Evolutionary conservation across 2,329 filamentous ascomycete genomes (phyloP), one percentile per base, ranked within the genome.

Genomic region (Cyphellophora attinorum): DNA sequence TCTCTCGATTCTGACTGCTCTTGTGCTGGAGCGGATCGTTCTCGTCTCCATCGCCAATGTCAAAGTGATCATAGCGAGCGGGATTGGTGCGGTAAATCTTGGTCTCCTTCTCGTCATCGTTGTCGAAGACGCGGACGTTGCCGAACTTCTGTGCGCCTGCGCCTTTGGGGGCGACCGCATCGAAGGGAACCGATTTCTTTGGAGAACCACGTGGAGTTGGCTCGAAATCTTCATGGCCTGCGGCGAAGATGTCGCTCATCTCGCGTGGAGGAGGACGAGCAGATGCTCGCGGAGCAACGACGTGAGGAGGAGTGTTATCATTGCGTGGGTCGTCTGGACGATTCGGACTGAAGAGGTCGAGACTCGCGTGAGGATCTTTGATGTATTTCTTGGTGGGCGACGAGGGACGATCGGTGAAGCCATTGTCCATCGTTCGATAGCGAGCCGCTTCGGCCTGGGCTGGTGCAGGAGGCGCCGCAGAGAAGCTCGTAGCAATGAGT

Each of bases 11-110:
- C 42, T 42, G 48, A 35, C 14, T 39, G 36, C 38, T 38, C 5
- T 33, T 39, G 30, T 47, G 30, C 33, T 49, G 47, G 34, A 49
- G 38, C 39, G 43, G 38, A 45, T 55, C 34, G 41, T 45, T 25
- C 38, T 48, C 38, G 17, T 42, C 23, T 42, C 47, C 37, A 62
- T 54, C 78, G 38, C 71, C 76, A 53, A 93, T 82, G 40, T 86
- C 79, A 54, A 93, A 93, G 60, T 96, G 89, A 39, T 81, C 68
- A 62, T 78, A 95, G 59, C 85, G 93, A 53, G 76, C 76, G 2
- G 83, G 74, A 56, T 91, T 74, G 5, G 82, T 79, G 51, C 80
- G 74, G 46, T 62, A 61, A 19, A 51, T 54, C 29, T 50, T 51
- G 15, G 72, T 66, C 34, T 72, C 67, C 10, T 57, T 46, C 8